Conservation (phyloP, 2,329 filamentous ascomycete species). For the Dactylellina leptospora region DNA sequence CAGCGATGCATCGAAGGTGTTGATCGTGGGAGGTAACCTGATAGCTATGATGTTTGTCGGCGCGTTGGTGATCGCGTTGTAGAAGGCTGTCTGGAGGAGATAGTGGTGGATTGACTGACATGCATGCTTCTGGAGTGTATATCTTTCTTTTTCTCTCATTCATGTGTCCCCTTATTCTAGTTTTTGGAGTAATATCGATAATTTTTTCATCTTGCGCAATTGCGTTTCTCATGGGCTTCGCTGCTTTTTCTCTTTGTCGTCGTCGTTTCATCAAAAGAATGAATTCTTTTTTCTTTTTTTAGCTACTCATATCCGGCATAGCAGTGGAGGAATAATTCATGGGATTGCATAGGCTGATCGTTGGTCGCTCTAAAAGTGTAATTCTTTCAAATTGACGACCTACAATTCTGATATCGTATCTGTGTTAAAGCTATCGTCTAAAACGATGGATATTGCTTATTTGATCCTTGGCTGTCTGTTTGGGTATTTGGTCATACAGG, state of each 20-base stretch:
- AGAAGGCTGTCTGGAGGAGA: slow-evolving; percentile 1
- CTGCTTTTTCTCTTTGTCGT: neutral
- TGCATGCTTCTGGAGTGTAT: slow-evolving; percentile 11
- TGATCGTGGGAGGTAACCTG: slow-evolving; percentile 29
- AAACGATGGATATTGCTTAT: no score
- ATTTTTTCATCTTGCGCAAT: no score
- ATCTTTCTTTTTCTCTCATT: slow-evolving; percentile 30
- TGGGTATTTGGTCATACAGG: no score
- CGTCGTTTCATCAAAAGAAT: slow-evolving; percentile 32
- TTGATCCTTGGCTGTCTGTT: no score
- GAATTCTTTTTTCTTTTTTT: slow-evolving; percentile 11
- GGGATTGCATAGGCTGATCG: neutral
- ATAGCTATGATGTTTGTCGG: slow-evolving; percentile 39
- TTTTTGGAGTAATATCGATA: slow-evolving; percentile 44
- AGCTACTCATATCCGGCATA: neutral
- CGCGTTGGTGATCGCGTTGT: slow-evolving; percentile 28
- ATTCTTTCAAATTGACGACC: no score
- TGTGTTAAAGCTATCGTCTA: no score
- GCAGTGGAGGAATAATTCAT: slow-evolving; percentile 17
- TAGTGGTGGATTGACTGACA: neutral
- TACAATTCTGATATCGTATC: no score
- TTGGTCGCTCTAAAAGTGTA: no score
- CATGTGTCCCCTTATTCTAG: neutral
- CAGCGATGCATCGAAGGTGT: slow-evolving; percentile 11
- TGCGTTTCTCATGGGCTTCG: neutral